Base-by-base conservation (phyloP, 2,329 filamentous ascomycete species). In the Fusarium tupiense region DNA sequence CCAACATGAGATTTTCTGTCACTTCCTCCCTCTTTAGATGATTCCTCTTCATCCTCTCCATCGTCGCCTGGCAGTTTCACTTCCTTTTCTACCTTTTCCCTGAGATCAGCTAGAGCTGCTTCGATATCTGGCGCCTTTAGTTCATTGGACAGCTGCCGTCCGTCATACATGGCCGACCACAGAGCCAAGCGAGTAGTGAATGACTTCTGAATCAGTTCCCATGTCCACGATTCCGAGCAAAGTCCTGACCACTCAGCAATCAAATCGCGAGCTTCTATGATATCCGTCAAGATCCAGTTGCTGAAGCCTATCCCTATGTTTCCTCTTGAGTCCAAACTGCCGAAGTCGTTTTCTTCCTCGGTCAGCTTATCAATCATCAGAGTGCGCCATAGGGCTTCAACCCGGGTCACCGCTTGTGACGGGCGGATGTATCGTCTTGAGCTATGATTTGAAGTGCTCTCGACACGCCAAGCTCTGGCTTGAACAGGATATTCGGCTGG, bases 361-460 rank as follows among this genome's bases (percentile, higher is more conserved):
- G 54, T 57, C 26, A 57, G 12, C 8, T 57, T 57, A 31, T 57
- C 54, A 24, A 57, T 44, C 6, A 57, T 33, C 22, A 57, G 54
- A 31, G 54, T 57, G 4, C 54, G 54, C 54, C 54, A 57, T 11
- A 57, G 26, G 38, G 54, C 54, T 20, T 57, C 54, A 44, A 57
- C 4, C 6, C 54, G 38, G 11, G 38, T 33, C 38, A 57, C 20
- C 16, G 17, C 17, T 57, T 46, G 38, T 24, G 17, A 24, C 4
- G 22, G 13, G 38, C 54, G 54, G 22, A 57, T 57, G 29, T 16
- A 44, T 14, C 38, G 38, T n/a, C 38, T 44, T 10, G 11, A 54
- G 8, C 14, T 20, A 24, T 35, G 11, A 14, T 12, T 2, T 24
- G 31, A 2, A 22, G 52, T 24, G 4, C 24, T 7, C 17, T 57